These are phyloP conservation scores for Colletotrichum sp. DNA, from an alignment of 2,329 filamentous ascomycete species.

Conservation along the genomic window DNA sequence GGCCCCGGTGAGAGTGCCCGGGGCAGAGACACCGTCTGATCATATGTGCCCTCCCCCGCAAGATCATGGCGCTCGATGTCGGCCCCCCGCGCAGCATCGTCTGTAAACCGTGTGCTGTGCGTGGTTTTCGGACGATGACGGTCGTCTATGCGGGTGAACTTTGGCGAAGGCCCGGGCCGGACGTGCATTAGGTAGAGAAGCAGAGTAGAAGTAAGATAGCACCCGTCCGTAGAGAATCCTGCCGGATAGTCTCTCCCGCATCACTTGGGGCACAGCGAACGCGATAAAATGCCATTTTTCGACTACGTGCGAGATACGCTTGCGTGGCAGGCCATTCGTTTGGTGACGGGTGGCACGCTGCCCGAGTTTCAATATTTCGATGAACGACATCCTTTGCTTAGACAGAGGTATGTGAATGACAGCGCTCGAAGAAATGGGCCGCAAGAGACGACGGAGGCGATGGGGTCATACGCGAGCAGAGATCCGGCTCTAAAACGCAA, in stretches of 20 bases:
- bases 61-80: not conserved
- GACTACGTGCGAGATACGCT: conserved; percentile 13
- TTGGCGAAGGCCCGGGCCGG: not conserved
- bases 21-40: not conserved
- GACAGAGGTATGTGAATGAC: not conserved
- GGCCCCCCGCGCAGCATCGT: not conserved
- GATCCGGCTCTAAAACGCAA: not conserved
- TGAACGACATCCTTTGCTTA: conserved; percentile 1
- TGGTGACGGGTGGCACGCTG: not conserved
- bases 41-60: not conserved
- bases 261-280: not conserved
- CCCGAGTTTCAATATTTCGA: conserved; percentile 14
- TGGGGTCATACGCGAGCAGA: not conserved
- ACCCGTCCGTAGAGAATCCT: not conserved
- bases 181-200: not conserved
- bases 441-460: not conserved
- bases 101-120: not conserved
- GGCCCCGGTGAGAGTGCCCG: not conserved
- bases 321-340: conserved; percentile 1
- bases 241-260: not conserved
- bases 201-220: not conserved
- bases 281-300: not conserved
- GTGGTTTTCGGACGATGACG: not conserved
- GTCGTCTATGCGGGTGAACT: not conserved
- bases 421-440: not conserved